Evolutionary conservation across 768 basidiomycete species (phyloP).

Genomic region (Mycena haematopus): DNA sequence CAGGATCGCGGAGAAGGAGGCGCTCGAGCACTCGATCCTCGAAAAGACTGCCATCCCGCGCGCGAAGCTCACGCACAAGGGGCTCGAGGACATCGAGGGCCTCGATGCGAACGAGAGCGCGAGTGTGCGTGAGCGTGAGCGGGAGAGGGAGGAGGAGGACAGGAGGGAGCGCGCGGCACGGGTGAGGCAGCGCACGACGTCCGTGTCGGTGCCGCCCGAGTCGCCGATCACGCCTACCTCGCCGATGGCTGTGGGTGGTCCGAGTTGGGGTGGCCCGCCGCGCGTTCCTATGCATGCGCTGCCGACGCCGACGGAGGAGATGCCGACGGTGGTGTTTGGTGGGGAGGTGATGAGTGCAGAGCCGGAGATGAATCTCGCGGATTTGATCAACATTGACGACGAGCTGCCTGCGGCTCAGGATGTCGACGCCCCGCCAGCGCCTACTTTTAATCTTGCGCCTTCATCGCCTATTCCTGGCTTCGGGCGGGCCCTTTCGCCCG

Average conservation of each 20-base stretch:
- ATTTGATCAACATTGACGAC: slow-evolving; percentile 81
- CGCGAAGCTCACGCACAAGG: slow-evolving; percentile 91
- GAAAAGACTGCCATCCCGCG: slow-evolving; percentile 70
- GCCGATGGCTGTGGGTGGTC: slow-evolving; percentile 35
- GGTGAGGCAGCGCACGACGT: slow-evolving; percentile 58
- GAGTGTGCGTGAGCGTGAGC: slow-evolving; percentile 53
- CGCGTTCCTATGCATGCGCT: slow-evolving; percentile 56
- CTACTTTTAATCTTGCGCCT: not conserved
- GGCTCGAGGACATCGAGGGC: slow-evolving; percentile 88
- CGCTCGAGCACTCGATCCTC: slow-evolving; percentile 85
- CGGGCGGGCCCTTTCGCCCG: slow-evolving; percentile 31
- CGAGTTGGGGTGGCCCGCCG: slow-evolving; percentile 69
- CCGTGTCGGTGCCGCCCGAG: slow-evolving; percentile 75
- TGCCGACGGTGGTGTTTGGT: slow-evolving; percentile 28
- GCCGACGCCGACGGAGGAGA: slow-evolving; percentile 34
- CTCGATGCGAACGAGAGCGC: slow-evolving; percentile 48
- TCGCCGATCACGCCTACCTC: slow-evolving; percentile 57
- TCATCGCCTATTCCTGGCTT: slow-evolving; percentile 24
- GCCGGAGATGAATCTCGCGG: slow-evolving; percentile 73
- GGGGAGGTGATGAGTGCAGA: slow-evolving; percentile 44
- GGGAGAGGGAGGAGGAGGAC: slow-evolving; percentile 71
- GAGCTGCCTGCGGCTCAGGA: slow-evolving; percentile 44
- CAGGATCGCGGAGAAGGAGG: slow-evolving; percentile 80
- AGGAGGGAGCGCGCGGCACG: slow-evolving; percentile 64
- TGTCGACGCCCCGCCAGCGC: not conserved